Evolutionary conservation across 2,329 filamentous ascomycete genomes (phyloP).

Genomic region (Aaosphaeria arxii): DNA sequence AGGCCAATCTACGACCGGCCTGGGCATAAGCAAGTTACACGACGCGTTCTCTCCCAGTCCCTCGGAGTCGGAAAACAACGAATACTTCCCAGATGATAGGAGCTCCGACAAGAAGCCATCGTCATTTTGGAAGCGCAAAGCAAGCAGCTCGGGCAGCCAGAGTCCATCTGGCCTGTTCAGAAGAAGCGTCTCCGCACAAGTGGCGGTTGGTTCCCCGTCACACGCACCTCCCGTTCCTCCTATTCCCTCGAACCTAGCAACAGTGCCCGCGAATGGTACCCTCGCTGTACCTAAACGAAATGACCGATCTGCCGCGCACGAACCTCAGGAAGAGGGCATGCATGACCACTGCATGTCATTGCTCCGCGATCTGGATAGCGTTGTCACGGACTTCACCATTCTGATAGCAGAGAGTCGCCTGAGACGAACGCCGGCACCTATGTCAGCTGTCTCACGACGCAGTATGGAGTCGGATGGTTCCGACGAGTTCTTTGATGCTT

Average conservation of each 20-base stretch:
- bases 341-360: constrained; percentile 81
- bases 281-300: constrained; percentile 37
- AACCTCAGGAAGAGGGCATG: constrained; percentile 58
- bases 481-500: constrained; percentile 94
- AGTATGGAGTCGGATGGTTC: constrained; percentile 77
- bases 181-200: constrained; percentile 53
- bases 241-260: constrained; percentile 15
- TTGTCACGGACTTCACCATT: constrained; percentile 76
- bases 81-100: constrained; percentile 52
- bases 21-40: constrained; percentile 26
- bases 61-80: constrained; percentile 46
- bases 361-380: constrained; percentile 79
- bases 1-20: constrained; percentile 29
- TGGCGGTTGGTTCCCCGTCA: constrained; percentile 47
- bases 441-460: constrained; percentile 47
- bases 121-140: constrained; percentile 86
- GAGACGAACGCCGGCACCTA: constrained; percentile 58
- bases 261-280: constrained; percentile 21
- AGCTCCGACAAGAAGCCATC: constrained; percentile 61
- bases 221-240: constrained; percentile 33
- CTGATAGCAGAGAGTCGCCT: constrained; percentile 78
- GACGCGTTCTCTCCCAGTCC: constrained; percentile 38
- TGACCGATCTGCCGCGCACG: constrained; percentile 36
- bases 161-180: constrained; percentile 42
- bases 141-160: constrained; percentile 51